Evolutionary conservation across 352 stramenopile species (phyloP).

Genomic region (Globisporangium parvum): DNA sequence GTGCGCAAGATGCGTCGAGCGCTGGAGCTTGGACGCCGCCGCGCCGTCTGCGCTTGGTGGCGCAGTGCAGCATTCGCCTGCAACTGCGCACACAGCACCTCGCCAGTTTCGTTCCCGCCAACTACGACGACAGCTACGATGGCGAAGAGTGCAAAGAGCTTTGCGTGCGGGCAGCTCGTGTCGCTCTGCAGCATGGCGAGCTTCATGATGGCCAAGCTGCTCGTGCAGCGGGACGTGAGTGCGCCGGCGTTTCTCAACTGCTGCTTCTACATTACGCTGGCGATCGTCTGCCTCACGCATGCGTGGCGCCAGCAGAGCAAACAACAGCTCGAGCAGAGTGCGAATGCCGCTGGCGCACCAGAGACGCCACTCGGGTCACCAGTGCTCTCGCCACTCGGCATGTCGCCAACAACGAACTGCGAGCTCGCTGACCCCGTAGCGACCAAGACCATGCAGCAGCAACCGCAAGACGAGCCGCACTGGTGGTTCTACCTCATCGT

Average conservation of each 20-base stretch:
- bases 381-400: slow-evolving; percentile 1
- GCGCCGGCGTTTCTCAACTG: slow-evolving; percentile 31
- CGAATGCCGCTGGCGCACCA: background rate
- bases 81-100: too few species aligned
- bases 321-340: background rate
- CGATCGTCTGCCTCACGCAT: slow-evolving; percentile 12
- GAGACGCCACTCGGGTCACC: slow-evolving; percentile 6
- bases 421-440: background rate
- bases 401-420: background rate
- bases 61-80: too few species aligned
- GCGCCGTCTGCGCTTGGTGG: too few species aligned
- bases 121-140: background rate
- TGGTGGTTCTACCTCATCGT: slow-evolving; percentile 42
- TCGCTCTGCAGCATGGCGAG: slow-evolving; percentile 32
- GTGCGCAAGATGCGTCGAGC: too few species aligned
- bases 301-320: slow-evolving; percentile 7
- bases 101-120: too few species aligned
- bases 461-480: background rate
- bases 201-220: slow-evolving; percentile 33
- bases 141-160: slow-evolving; percentile 13
- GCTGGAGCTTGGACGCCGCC: too few species aligned
- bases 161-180: slow-evolving; percentile 35
- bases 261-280: slow-evolving; percentile 31
- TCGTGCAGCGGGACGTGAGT: slow-evolving; percentile 20
- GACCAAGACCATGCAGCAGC: background rate